A percentile compares a stretch with the other conserved stretches of the same genome.
phyloP scores from a whole-genome alignment of 2,329 filamentous ascomycete genomes.

The Alternaria novae-zelandiae region DNA sequence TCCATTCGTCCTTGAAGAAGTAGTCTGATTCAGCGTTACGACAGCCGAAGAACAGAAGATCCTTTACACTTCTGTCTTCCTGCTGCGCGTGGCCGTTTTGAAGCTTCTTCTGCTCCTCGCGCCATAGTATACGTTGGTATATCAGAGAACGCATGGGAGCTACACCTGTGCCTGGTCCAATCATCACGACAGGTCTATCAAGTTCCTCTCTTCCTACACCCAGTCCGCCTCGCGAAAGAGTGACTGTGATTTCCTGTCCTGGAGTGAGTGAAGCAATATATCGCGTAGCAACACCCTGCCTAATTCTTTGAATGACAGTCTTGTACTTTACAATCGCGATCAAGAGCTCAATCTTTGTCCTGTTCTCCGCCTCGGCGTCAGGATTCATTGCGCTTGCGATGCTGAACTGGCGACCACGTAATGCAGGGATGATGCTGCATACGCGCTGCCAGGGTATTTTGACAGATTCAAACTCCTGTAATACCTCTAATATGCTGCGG shows the following conservation, averaged over 20 bases:
- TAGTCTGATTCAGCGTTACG: constrained; percentile 77
- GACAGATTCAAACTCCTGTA: constrained; percentile 87
- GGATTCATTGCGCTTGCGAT: constrained; percentile 74
- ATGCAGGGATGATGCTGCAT: constrained; percentile 75
- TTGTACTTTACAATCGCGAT: constrained; percentile 90
- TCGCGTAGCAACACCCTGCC: constrained; percentile 87
- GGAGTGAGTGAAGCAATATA: constrained; percentile 73
- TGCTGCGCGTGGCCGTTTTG: not conserved
- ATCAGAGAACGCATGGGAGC: constrained; percentile 83
- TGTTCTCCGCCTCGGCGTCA: constrained; percentile 8
- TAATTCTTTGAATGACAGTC: constrained; percentile 81
- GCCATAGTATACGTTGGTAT: constrained; percentile 67
- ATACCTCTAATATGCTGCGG: constrained; percentile 87
- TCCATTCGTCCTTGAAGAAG: constrained; percentile 83
- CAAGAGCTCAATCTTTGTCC: constrained; percentile 71
- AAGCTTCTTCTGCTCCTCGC: constrained; percentile 20
- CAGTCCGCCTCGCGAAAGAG: constrained; percentile 61
- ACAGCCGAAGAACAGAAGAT: constrained; percentile 81
- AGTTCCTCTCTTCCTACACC: constrained; percentile 49
- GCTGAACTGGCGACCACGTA: constrained; percentile 92
- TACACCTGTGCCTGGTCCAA: constrained; percentile 85
- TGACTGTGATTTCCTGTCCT: constrained; percentile 66
- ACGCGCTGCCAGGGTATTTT: constrained; percentile 78
- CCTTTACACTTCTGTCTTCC: constrained; percentile 9
- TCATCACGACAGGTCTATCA: constrained; percentile 70